Evolutionary conservation across 2,329 filamentous ascomycete species (phyloP).

Genomic region (Ceratocystiopsis minuta): DNA sequence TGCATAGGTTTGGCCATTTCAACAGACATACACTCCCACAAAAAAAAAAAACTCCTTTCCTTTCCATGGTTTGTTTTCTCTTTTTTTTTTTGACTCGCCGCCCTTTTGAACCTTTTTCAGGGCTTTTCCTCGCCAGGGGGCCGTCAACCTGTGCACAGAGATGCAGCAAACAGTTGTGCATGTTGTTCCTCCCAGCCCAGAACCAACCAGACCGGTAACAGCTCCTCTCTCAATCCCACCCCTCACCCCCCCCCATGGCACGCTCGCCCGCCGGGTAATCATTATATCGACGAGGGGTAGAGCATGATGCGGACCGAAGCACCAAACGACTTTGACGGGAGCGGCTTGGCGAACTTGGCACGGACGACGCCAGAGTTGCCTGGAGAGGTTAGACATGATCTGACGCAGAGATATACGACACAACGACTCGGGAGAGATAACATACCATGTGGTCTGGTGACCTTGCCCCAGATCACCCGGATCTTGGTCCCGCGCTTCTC

Average conservation of each 20-base stretch:
- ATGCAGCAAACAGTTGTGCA: too few species aligned
- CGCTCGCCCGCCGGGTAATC: conserved; percentile 7
- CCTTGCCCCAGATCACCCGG: conserved; percentile 38
- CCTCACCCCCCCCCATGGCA: conserved; percentile 16
- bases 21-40: too few species aligned
- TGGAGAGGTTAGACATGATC: conserved; percentile 19
- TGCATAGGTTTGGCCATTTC: neutral
- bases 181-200: neutral
- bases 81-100: neutral
- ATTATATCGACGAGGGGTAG: conserved; percentile 94
- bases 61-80: neutral
- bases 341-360: conserved; percentile 91
- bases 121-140: neutral
- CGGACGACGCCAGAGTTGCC: conserved; percentile 97
- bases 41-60: neutral
- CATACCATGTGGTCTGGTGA: conserved; percentile 10
- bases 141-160: too few species aligned
- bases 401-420: too few species aligned
- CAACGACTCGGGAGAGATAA: neutral
- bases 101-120: neutral
- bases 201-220: too few species aligned
- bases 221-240: neutral
- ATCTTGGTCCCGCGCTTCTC: conserved; percentile 97
- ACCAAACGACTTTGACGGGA: conserved; percentile 92
- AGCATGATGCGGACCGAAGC: conserved; percentile 93